Evolutionary conservation across 176 grass and related monocot genomes (phyloP).

Genomic region (Zizania latifolia): DNA sequence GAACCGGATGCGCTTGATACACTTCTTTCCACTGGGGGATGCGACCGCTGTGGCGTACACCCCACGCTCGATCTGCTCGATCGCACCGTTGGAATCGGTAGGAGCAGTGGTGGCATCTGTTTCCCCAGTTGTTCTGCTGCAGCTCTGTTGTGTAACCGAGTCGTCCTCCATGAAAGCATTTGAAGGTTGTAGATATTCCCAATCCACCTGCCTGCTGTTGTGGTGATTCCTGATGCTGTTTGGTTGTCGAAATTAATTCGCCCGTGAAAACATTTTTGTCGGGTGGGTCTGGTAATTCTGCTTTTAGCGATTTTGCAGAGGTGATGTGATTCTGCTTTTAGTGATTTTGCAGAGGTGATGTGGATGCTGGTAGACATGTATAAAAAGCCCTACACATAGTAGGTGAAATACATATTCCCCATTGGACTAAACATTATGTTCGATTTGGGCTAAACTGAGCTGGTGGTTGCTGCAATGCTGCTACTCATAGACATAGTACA

Average conservation of each 20-base stretch:
- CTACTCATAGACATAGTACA: too few species aligned
- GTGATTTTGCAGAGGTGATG: too few species aligned
- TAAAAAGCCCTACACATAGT: too few species aligned
- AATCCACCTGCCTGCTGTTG: not conserved
- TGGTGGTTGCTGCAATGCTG: too few species aligned
- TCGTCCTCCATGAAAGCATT: not conserved
- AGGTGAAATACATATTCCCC: too few species aligned
- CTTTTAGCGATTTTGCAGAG: constrained; percentile 14
- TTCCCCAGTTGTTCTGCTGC: constrained; percentile 13
- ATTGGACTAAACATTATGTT: too few species aligned
- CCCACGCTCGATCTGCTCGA: constrained; percentile 66
- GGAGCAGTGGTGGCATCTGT: constrained; percentile 22
- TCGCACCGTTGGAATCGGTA: constrained; percentile 30
- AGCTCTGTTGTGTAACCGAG: constrained; percentile 10
- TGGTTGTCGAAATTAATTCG: constrained; percentile 16
- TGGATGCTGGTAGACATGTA: too few species aligned
- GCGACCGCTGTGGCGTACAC: constrained; percentile 64
- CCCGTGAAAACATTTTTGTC: constrained; percentile 4
- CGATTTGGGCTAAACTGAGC: too few species aligned
- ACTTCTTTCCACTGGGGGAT: constrained; percentile 64
- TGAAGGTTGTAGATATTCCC: not conserved
- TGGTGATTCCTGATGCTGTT: constrained; percentile 11
- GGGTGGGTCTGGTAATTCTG: constrained; percentile 30
- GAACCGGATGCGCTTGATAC: constrained; percentile 74
- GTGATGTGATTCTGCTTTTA: too few species aligned